Evolutionary conservation across 441 rosid species (phyloP), one percentile per base, ranked within the genome.

Genomic region (Bocquillonia castaneifolia): DNA sequence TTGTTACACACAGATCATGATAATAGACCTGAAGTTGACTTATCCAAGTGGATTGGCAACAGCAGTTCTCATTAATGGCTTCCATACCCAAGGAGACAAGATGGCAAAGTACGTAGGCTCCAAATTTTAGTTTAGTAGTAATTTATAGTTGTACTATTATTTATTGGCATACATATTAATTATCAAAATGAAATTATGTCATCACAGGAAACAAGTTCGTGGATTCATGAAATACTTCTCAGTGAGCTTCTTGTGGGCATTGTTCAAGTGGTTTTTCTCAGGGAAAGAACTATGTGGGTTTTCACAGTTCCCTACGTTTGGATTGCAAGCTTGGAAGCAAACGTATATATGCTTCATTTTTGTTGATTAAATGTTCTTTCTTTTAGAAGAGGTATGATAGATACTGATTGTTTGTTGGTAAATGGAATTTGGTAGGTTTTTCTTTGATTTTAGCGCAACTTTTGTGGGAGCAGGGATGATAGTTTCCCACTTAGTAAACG

Each of bases 21-120:
- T 92, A 37, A 76, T 94, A 22, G 97, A 92, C 80, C 85, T 89
- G 73, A 83, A 84, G 70, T 76, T 94, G 61, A 78, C 88, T 18
- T 94, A 88, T 78, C 99, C 98, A 7, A 94, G 93, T 76, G 99
- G 99, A 65, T 73, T 92, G 44, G 99, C 99, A 32, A 94, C 97
- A 0, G 99, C 98, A 14, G 88, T 92, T 79, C 89, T 94, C 65
- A 92, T 94, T 29, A 94, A 92, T 72, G 99, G 99, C n/a, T 94
- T 94, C 81, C 99, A 94, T 75, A 82, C 84, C 52, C 84, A 77
- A 84, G 95, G 94, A 66, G 83, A 90, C 57, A 83, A 90, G 67
- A 87, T 76, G 64, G 97, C 97, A 15, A 87, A 85, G 99, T 92
- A 92, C 14, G 76, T n/a, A n/a, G n/a, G n/a, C 20, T 63, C 45